Base-by-base conservation (phyloP, 257 asterid species). In the Osmanthus fragrans region DNA sequence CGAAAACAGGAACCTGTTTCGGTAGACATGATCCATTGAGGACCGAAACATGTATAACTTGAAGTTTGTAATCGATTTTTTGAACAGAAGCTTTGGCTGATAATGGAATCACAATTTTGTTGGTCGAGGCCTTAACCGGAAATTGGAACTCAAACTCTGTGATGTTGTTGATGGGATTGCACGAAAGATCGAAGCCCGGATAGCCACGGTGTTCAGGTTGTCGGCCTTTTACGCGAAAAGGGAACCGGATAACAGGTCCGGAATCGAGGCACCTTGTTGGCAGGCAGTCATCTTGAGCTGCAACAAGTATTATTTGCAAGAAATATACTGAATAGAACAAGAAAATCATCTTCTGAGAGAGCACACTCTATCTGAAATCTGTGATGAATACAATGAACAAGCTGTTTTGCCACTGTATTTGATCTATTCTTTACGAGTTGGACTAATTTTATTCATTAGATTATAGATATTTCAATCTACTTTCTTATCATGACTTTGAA, bases 161-260 rank as follows among this genome's bases (percentile, higher is more conserved):
- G 78, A 21, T 51, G 79, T 87, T 82, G 81, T 33, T 82, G 81
- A 23, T 76, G 77, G 86, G 45, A 42, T 82, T 84, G 86, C 97
- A 91, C 0, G 92, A 77, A 23, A 89, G 85, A 8, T 80, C 87
- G 37, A 89, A 89, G 21, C 90, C 93, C 6, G 92, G 90, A 36
- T 84, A 88, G 80, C 95, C 90, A 81, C 97, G 83, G 71, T 45
- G 80, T 6, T 65, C 78, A 23, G 88, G 85, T 69, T 91, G 97
- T 18, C 76, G 88, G 83, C 81, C 90, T 7, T 56, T 82, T 3
- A 89, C 76, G 58, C 83, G 78, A 87, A 91, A 91, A 11, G 96
- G 97, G 82, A 88, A 92, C 69, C 94, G 89, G 79, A 92, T 77
- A 1, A 66, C 71, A 7, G 92, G 77, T n/a, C 91, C 93, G 0